These are phyloP conservation scores for Conticribra guillardii DNA, from an alignment of 108 stramenopile species.

Conservation along the genomic window DNA sequence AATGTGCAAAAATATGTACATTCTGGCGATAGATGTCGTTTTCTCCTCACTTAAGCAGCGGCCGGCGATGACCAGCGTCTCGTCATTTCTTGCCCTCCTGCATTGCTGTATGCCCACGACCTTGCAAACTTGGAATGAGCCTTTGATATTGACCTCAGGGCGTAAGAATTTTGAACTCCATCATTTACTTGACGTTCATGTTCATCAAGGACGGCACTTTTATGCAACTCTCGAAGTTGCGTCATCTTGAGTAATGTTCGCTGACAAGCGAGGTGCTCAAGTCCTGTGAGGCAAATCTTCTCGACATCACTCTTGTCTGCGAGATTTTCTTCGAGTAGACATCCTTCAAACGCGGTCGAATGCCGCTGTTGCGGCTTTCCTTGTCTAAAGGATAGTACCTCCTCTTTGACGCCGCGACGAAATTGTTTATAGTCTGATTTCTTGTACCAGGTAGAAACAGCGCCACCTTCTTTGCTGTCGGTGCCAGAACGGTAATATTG, in stretches of 20 bases:
- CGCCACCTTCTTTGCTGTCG: background rate
- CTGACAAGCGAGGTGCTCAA: background rate
- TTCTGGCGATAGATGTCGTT: too few relatives aligned
- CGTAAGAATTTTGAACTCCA: background rate
- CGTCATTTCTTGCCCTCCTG: background rate
- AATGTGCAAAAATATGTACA: too few relatives aligned
- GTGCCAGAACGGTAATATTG: background rate
- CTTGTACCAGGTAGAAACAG: background rate
- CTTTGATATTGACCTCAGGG: background rate
- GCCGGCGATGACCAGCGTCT: background rate
- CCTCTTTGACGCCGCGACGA: background rate
- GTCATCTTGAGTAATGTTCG: background rate
- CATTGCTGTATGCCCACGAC: background rate
- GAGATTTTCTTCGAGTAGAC: background rate
- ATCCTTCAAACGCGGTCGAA: background rate
- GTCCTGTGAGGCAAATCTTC: background rate
- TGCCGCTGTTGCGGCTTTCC: background rate
- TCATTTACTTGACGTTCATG: background rate
- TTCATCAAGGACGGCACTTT: background rate
- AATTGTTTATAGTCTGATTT: background rate
- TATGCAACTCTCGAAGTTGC: background rate
- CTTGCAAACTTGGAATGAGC: background rate
- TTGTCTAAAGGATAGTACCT: background rate
- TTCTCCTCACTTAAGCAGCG: too few relatives aligned
- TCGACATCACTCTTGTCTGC: background rate